Evolutionary conservation across 352 stramenopile genomes (phyloP), one percentile per base, ranked within the genome.

Genomic region (Pythium phragmitis): DNA sequence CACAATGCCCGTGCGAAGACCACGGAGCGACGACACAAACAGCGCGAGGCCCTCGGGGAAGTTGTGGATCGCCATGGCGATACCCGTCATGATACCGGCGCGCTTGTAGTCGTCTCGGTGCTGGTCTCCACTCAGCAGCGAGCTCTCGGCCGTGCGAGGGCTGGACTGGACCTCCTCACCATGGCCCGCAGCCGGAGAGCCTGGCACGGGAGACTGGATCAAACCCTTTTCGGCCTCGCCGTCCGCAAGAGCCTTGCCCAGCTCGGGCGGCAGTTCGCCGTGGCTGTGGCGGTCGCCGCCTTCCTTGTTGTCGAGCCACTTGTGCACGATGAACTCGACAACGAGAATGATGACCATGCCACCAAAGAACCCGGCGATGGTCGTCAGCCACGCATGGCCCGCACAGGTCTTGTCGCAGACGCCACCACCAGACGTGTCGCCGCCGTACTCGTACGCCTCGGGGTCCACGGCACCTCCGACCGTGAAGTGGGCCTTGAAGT

Each of bases 51-150:
- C 97, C 67, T 99, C 97, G 0, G 96, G 96, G 68, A 99, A 97
- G 74, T 99, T 99, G 76, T 99, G 97, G 39, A 98, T 97, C 5
- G 87, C 94, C 60, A 99, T 98, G 43, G 92, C 96, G 11, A 98
- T 72, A 14, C 94, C 97, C 2, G 95, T 98, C 61, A 96, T 87
- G 5, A 98, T 72, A 57, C 95, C 94, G 57, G 96, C 92, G 19
- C 81, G 79, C 26, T 87, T 77, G 53, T 94, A 88, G 28, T 85
- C 70, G 9, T 79, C 59, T 62, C 67, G 60, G 16, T 36, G 56
- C 6, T 69, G 30, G 11, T 75, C 57, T 16, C 68, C 57, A 3
- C 67, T 61, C 2, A 70, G 33, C 12, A 62, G 23, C 26, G 63
- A 51, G 45, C 19, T 53, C 4, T 61, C 57, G 7, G 21, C 49